These are phyloP conservation scores for Coemansia sp. DNA, from an alignment of 192 early-diverging fungal genomes.

Conservation along the genomic window DNA sequence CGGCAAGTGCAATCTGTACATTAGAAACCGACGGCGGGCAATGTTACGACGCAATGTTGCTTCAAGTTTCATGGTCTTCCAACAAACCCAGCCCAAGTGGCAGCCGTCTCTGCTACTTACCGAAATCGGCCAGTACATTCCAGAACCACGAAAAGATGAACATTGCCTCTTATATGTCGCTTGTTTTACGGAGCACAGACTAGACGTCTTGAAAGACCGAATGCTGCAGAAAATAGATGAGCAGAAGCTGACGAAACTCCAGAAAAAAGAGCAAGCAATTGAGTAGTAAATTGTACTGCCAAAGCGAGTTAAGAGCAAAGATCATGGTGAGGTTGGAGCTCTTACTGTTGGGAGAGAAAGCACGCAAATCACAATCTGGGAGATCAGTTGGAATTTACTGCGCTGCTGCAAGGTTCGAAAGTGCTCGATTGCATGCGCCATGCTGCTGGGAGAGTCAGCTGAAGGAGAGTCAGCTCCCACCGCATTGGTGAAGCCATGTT, in stretches of 20 bases:
- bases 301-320: not conserved
- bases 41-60: not conserved
- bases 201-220: conserved; percentile 2
- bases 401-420: not conserved
- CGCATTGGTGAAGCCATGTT: not conserved
- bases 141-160: conserved; percentile 99
- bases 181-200: not conserved
- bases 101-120: conserved; percentile 58
- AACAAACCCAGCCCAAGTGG: conserved; percentile 1
- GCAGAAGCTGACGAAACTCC: not conserved
- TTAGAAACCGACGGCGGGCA: not conserved
- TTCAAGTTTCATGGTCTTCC: not conserved
- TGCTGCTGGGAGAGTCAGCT: not conserved
- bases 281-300: not conserved
- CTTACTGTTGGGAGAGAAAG: not conserved
- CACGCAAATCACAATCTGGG: not conserved
- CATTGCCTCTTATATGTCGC: conserved; percentile 56
- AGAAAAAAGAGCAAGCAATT: not conserved
- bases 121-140: conserved; percentile 84
- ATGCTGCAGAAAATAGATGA: not conserved
- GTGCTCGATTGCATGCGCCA: not conserved
- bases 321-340: not conserved
- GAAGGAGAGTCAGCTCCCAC: not conserved
- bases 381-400: not conserved
- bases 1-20: not conserved